Base-by-base conservation (phyloP, 2,329 filamentous ascomycete species). In the Pezicula radicicola region DNA sequence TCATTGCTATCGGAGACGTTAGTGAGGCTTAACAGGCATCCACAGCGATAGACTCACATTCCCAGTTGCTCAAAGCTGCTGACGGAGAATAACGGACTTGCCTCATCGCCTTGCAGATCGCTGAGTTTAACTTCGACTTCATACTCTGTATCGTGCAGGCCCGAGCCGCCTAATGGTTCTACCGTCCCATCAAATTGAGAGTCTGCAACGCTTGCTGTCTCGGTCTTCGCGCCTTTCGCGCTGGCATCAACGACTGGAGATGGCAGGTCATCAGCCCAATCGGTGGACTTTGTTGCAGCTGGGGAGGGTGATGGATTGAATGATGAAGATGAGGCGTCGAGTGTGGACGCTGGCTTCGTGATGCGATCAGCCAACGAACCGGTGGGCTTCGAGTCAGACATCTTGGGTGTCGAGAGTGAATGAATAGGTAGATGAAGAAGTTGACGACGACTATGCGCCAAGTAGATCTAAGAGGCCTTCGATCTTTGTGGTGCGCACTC, bases 71-170 rank as follows among this genome's bases (percentile, higher is more conserved):
- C 83, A 68, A 97, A 99, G 1, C 81, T 84, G 61, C 87, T 87
- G 46, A 87, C 86, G 3, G 93, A 97, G 70, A 85, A 94, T 21
- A 97, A 81, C 10, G 93, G 93, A 66, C 91, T 93, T 64, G 90
- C 87, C 10, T 88, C 84, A 66, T 97, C 90, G 28, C 84, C 83
- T 71, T 97, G 91, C 49, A 96, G 79, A 66, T 96, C 91, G 63
- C 87, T 92, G 53, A 97, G 81, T 71, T 93, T 94, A 62, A 99
- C 90, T 66, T 96, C 88, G 60, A 99, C 93, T 60, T 94, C 88
- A 71, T 88, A 95, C 53, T 88, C 85, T 4, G 85, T 84, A 69
- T 97, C 89, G 19, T 82, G 55, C 6, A 85, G 74, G 45, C 75
- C 76, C 37, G 82, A 82, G 50, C 78, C 81, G 37, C 68, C 67